These are phyloP conservation scores for Nakazawaea siamensis DNA, from an alignment of 805 yeast genomes.

Conservation along the genomic window DNA sequence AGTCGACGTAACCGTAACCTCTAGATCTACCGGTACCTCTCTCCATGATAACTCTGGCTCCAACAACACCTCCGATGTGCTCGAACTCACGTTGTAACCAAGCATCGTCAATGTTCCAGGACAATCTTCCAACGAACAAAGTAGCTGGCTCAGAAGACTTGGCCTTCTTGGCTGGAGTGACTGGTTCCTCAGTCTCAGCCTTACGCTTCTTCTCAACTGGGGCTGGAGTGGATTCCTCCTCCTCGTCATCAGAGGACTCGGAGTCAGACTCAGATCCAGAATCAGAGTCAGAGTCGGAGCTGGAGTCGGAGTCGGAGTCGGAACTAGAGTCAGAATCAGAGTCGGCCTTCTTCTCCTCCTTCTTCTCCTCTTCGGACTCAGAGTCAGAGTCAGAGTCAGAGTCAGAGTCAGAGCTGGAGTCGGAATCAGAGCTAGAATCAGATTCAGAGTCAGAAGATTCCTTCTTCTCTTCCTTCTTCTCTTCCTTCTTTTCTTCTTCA, in stretches of 20 bases:
- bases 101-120: slow-evolving; percentile 95
- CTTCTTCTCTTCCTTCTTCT: slow-evolving; percentile 13
- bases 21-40: slow-evolving; percentile 87
- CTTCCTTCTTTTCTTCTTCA: slow-evolving; percentile 11
- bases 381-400: slow-evolving; percentile 12
- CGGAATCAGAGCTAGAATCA: slow-evolving; percentile 9
- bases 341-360: slow-evolving; percentile 13
- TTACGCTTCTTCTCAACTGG: slow-evolving; percentile 30
- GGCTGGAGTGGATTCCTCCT: slow-evolving; percentile 21
- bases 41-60: slow-evolving; percentile 92
- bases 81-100: slow-evolving; percentile 88
- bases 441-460: slow-evolving; percentile 17
- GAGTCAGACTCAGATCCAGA: slow-evolving; percentile 13
- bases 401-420: too few relatives aligned
- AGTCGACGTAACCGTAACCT: slow-evolving; percentile 98
- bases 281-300: slow-evolving; percentile 10
- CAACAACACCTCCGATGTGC: slow-evolving; percentile 66
- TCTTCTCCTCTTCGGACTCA: slow-evolving; percentile 12
- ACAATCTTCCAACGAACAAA: slow-evolving; percentile 91
- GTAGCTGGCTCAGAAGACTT: slow-evolving; percentile 65
- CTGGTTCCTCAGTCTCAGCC: slow-evolving; percentile 31
- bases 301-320: slow-evolving; percentile 13
- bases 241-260: slow-evolving; percentile 13
- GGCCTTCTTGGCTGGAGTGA: slow-evolving; percentile 42
- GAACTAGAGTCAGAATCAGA: slow-evolving; percentile 19